phyloP scores from a whole-genome alignment of 805 yeast species.

The Myxozyma geophila region DNA sequence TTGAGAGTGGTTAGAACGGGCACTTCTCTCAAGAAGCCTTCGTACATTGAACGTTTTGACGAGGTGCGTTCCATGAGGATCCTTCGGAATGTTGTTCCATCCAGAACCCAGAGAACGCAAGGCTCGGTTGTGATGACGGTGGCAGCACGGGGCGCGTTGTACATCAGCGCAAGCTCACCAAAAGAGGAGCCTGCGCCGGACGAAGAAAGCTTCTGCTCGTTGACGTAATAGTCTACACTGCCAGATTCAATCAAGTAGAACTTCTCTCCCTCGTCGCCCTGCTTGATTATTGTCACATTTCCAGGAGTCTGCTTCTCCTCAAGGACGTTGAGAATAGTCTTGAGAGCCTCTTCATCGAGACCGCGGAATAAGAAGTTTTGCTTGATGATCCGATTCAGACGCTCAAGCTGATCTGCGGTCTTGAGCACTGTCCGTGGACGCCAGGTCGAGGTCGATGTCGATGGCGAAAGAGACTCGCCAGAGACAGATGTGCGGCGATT shows the following conservation, averaged over 20 bases:
- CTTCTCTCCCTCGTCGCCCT: conserved; percentile 94
- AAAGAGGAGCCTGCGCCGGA: conserved; percentile 88
- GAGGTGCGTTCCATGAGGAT: conserved; percentile 89
- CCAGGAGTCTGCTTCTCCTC: conserved; percentile 63
- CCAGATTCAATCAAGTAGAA: conserved; percentile 88
- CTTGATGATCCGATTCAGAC: conserved; percentile 71
- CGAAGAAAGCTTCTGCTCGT: conserved; percentile 69
- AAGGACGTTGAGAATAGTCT: conserved; percentile 81
- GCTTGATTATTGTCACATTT: conserved; percentile 63
- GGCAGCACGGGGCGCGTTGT: conserved; percentile 97
- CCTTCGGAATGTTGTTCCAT: conserved; percentile 88
- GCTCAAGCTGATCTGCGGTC: conserved; percentile 59
- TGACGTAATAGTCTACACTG: conserved; percentile 75
- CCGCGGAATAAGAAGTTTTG: conserved; percentile 84
- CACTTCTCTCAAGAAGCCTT: conserved; percentile 82
- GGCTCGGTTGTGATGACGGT: conserved; percentile 72
- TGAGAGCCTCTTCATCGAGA: conserved; percentile 75
- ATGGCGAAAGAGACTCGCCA: conserved; percentile 35
- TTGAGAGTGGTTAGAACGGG: conserved; percentile 76
- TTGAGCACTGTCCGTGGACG: conserved; percentile 37
- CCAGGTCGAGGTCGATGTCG: conserved; percentile 46
- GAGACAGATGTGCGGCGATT: conserved; percentile 37
- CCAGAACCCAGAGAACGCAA: conserved; percentile 86
- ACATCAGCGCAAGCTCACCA: conserved; percentile 97
- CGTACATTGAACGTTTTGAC: conserved; percentile 88